A percentile compares a stretch with the other conserved stretches of the same genome.
Conservation (phyloP, 805 yeast genomes). For the Ogataea trehalophila region DNA sequence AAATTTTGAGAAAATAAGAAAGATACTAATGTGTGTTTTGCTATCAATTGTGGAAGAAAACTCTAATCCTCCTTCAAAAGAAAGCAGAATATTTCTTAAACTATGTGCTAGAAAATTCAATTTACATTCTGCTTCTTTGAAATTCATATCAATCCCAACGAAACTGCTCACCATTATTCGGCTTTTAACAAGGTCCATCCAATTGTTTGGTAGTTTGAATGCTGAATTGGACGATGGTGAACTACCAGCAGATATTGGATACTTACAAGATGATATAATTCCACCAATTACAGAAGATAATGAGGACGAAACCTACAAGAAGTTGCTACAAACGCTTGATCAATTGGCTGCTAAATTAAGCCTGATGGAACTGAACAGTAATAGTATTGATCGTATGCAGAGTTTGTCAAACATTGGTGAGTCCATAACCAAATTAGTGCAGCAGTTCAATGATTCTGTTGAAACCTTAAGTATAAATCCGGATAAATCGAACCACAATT, state of each 20-base stretch:
- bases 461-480: slow-evolving; percentile 1
- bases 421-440: slow-evolving; percentile 12
- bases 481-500: background rate
- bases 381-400: slow-evolving; percentile 6
- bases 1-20: slow-evolving; percentile 17
- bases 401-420: slow-evolving; percentile 10
- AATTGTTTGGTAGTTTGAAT: slow-evolving; percentile 8
- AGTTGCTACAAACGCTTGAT: slow-evolving; percentile 13
- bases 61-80: slow-evolving; percentile 1
- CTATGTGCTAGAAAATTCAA: slow-evolving; percentile 17
- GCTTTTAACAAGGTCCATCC: slow-evolving; percentile 8
- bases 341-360: slow-evolving; percentile 16
- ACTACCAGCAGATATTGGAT: slow-evolving; percentile 1
- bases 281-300: slow-evolving; percentile 18
- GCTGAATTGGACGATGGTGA: slow-evolving; percentile 12
- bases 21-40: slow-evolving; percentile 19
- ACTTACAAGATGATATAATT: slow-evolving; percentile 2
- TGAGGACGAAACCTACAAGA: slow-evolving; percentile 17
- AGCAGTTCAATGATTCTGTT: slow-evolving; percentile 7
- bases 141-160: slow-evolving; percentile 7
- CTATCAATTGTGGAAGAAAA: slow-evolving; percentile 18
- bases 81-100: slow-evolving; percentile 7
- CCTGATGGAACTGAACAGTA: slow-evolving; percentile 15
- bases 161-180: slow-evolving; percentile 12
- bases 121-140: background rate